Evolutionary conservation across 2,329 filamentous ascomycete species (phyloP), one percentile per base, ranked within the genome.

Genomic region (Scortechinia acanthostroma): DNA sequence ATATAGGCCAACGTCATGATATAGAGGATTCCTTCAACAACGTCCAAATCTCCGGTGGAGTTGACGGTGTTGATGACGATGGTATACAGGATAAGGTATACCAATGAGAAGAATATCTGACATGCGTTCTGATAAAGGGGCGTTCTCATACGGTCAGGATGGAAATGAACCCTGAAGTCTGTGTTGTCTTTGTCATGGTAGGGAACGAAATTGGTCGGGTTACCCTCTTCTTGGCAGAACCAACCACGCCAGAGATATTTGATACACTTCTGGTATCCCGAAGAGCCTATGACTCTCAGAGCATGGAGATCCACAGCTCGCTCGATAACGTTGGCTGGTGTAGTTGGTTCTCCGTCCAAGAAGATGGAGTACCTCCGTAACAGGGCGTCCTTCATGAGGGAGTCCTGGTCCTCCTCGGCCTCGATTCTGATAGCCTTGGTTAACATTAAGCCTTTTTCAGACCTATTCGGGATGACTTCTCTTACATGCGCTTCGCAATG

Each of bases 61-160:
- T 86, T 86, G 56, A 85, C 76, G 17, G 79, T 80, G 57, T 85
- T 85, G 56, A 86, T 82, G 1, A 80, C 80, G 3, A 69, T 70
- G 0, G 81, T 85, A 56, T 80, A 86, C 1, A 86, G 63, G 0
- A 58, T 75, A 3, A 86, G 65, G 53, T 74, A 86, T 44, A 83
- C 56, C 44, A 85, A 49, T 0, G 76, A 80, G 45, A 84, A 71
- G 49, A 75, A 62, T 22, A 86, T 77, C 54, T 85, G 78, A 21
- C 83, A 70, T 5, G 68, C 63, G 54, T 84, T 86, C 60, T 86
- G 81, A 53, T 86, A 86, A 4, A 75, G 56, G 1, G 81, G 82
- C 0, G 79, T 76, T 20, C 80, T 71, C 76, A 86, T 81, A 14
- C 81, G 71, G 53, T 85, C 80, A 1, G 82, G 81, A 52, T 85